Base-by-base conservation (phyloP, 2,329 filamentous ascomycete genomes). In the Scedosporium dehoogii region DNA sequence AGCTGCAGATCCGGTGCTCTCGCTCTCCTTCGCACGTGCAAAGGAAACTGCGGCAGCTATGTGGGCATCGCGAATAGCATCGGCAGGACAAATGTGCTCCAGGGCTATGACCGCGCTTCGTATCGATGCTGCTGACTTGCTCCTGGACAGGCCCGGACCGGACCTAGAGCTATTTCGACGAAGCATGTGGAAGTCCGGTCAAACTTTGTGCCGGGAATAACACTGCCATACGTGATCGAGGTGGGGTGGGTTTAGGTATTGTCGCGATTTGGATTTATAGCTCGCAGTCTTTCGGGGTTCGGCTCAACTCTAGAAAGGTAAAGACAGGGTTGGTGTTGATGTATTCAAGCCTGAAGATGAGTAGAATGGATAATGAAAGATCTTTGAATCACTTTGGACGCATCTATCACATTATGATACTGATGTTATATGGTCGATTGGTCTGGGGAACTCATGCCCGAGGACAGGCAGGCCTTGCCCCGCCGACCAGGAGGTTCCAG, bases 41-140 rank as follows among this genome's bases (percentile, higher is more conserved):
- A 83, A 89, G 1, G 87, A 87, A 68, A 85, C 75, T 41, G 77
- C 74, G 6, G 87, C 87, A 23, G 87, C 86, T 46, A 81, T 78
- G 46, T 84, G 80, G 6, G 87, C 87, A 70, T 88, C 83, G 61
- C 82, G 76, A 58, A 82, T 78, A 2, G 82, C 81, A 3, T 74
- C 70, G 10, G 71, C 72, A 1, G 80, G 79, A 66, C 79, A 74
- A 55, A 85, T 81, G 59, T 79, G 74, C 59, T 81, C 76, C 21
- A 82, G 71, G 1, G 66, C 64, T 63, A 75, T 72, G 21, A 78
- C 74, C 33, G 77, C 76, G 59, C 76, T 76, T 33, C 66, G 65
- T 12, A 77, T 72, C 41, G 81, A 81, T 63, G 74, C 77, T n/a
- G 76, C 76, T 6, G 83, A 85, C 68, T 82, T 85, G 69, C 79